phyloP scores from a whole-genome alignment of 2,329 filamentous ascomycete genomes.

The Cladosporium sp. region DNA sequence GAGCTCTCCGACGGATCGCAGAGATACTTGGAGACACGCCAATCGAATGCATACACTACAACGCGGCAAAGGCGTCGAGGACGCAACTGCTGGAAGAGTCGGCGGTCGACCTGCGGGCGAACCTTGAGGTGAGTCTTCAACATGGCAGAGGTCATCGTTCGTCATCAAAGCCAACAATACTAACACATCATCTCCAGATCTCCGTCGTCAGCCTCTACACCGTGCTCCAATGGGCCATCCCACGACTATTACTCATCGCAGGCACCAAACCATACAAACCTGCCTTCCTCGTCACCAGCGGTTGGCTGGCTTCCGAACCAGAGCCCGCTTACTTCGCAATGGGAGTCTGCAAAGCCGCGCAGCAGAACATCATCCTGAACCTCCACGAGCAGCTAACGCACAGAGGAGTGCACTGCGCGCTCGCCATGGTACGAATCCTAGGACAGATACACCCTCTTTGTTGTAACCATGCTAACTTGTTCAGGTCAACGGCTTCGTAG shows the following conservation, averaged over 20 bases:
- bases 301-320: conserved; percentile 46
- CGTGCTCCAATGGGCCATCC: conserved; percentile 47
- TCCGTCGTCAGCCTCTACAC: conserved; percentile 49
- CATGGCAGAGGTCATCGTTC: background rate
- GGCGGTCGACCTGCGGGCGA: background rate
- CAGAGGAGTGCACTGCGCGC: conserved; percentile 46
- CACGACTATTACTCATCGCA: conserved; percentile 36
- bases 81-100: background rate
- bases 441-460: no score
- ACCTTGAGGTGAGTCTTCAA: conserved; percentile 2
- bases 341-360: conserved; percentile 51
- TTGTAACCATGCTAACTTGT: no score
- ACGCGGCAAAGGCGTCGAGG: background rate
- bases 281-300: conserved; percentile 51
- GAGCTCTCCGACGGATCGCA: conserved; percentile 43
- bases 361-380: conserved; percentile 51
- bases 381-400: conserved; percentile 43
- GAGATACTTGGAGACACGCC: conserved; percentile 36
- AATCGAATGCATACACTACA: conserved; percentile 43
- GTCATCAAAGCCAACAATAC: background rate
- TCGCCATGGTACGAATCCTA: conserved; percentile 49
- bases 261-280: conserved; percentile 38
- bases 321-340: conserved; percentile 50
- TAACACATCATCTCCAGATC: conserved; percentile 31
- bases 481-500: conserved; percentile 46